Conservation (phyloP, 2,329 filamentous ascomycete species). For the Claviceps humidiphila region DNA sequence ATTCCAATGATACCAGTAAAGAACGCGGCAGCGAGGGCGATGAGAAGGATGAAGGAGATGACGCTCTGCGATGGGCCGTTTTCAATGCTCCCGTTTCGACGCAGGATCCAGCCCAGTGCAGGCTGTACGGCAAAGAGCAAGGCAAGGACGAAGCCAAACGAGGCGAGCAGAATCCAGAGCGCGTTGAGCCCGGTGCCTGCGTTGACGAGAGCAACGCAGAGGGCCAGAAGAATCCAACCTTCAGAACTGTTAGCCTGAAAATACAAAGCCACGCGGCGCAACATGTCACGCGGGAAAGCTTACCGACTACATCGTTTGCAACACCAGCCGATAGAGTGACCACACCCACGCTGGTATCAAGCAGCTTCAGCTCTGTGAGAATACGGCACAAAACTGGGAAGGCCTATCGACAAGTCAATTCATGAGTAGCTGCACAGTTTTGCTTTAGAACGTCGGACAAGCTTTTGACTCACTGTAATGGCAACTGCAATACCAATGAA, state of each 20-base stretch:
- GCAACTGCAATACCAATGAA: slow-evolving; percentile 91
- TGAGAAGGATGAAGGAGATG: slow-evolving; percentile 67
- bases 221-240: slow-evolving; percentile 75
- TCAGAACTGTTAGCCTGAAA: neutral
- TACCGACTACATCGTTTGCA: slow-evolving; percentile 61
- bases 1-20: slow-evolving; percentile 85
- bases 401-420: slow-evolving; percentile 23
- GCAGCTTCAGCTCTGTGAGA: slow-evolving; percentile 75
- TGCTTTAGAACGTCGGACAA: no score
- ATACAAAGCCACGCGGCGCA: no score
- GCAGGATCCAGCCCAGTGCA: slow-evolving; percentile 59
- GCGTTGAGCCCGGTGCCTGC: slow-evolving; percentile 70
- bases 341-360: slow-evolving; percentile 70
- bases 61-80: slow-evolving; percentile 81
- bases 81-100: slow-evolving; percentile 62
- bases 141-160: slow-evolving; percentile 62
- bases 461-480: slow-evolving; percentile 46
- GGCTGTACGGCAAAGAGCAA: slow-evolving; percentile 62
- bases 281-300: slow-evolving; percentile 1
- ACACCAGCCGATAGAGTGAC: slow-evolving; percentile 85
- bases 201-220: slow-evolving; percentile 89
- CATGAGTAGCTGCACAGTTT: neutral
- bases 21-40: slow-evolving; percentile 68
- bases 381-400: slow-evolving; percentile 91
- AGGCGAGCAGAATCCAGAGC: slow-evolving; percentile 69